Conservation (phyloP, 176 grass and related monocot species). For the Triticum dicoccoides region DNA sequence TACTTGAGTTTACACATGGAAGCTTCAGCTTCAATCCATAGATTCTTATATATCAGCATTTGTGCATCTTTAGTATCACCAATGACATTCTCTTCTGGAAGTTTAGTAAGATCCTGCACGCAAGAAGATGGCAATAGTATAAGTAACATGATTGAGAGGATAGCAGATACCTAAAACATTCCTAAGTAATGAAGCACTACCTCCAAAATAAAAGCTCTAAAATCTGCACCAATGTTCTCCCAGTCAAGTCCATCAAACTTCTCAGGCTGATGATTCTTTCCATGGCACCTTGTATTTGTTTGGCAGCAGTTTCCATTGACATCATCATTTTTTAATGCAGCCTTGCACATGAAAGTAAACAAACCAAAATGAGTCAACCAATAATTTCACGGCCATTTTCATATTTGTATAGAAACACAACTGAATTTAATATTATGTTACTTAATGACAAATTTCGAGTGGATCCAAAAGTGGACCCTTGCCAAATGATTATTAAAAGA, state of each 20-base stretch:
- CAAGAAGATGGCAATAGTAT: constrained; percentile 14
- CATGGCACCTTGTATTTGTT: not conserved
- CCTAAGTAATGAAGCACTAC: not conserved
- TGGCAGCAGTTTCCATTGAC: not conserved
- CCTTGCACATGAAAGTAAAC: constrained; percentile 3
- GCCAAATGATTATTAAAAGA: not conserved
- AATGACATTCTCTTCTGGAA: constrained; percentile 21
- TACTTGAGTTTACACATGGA: constrained; percentile 61
- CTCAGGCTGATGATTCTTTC: constrained; percentile 18
- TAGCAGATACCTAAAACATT: not conserved
- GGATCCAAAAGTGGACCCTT: not conserved
- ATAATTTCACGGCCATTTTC: not conserved
- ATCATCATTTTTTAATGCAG: constrained; percentile 1
- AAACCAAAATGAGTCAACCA: constrained; percentile 1
- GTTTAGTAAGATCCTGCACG: constrained; percentile 47
- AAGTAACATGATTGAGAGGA: not conserved
- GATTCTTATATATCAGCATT: constrained; percentile 52
- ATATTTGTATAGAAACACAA: not conserved
- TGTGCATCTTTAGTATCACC: constrained; percentile 27
- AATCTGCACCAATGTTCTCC: constrained; percentile 10
- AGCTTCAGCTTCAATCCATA: constrained; percentile 71
- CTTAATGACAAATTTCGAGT: not conserved
- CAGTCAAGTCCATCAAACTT: constrained; percentile 7
- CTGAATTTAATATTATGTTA: not conserved
- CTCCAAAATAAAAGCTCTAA: constrained; percentile 37